Conservation (phyloP, 306 rosid genomes). For the Lupinus albus region DNA sequence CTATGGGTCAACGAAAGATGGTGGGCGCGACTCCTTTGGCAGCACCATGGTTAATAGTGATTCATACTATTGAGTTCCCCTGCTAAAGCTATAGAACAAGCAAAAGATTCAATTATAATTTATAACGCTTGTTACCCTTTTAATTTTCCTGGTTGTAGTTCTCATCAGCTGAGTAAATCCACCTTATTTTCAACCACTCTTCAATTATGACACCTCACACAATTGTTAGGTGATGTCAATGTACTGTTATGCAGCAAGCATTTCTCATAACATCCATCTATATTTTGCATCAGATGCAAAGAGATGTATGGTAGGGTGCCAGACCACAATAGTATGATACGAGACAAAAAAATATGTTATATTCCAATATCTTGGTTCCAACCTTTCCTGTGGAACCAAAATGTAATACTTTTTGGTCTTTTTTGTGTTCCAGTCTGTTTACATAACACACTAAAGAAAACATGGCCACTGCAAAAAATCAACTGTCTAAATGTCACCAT, state of each 20-base stretch:
- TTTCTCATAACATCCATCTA: background rate
- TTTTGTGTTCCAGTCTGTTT: too few species aligned
- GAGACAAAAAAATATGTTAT: too few species aligned
- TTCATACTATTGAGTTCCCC: conserved; percentile 38
- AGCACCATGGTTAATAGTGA: conserved; percentile 38
- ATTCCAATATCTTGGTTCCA: too few species aligned
- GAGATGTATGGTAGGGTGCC: conserved; percentile 6
- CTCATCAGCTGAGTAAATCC: background rate
- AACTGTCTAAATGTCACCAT: conserved; percentile 43
- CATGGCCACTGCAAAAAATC: conserved; percentile 41
- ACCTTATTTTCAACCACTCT: background rate
- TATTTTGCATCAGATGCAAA: background rate
- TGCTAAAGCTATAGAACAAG: conserved; percentile 4
- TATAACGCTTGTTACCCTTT: conserved; percentile 40
- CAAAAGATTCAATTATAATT: background rate
- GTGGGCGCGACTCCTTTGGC: conserved; percentile 37
- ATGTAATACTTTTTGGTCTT: too few species aligned
- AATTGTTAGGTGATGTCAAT: background rate
- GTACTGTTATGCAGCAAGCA: background rate
- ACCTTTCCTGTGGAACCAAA: too few species aligned
- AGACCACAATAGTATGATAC: background rate
- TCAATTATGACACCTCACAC: background rate
- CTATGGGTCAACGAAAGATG: conserved; percentile 45
- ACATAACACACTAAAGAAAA: background rate
- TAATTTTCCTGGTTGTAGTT: conserved; percentile 31